Conservation (phyloP, 441 rosid species). For the Omphalea diandra region DNA sequence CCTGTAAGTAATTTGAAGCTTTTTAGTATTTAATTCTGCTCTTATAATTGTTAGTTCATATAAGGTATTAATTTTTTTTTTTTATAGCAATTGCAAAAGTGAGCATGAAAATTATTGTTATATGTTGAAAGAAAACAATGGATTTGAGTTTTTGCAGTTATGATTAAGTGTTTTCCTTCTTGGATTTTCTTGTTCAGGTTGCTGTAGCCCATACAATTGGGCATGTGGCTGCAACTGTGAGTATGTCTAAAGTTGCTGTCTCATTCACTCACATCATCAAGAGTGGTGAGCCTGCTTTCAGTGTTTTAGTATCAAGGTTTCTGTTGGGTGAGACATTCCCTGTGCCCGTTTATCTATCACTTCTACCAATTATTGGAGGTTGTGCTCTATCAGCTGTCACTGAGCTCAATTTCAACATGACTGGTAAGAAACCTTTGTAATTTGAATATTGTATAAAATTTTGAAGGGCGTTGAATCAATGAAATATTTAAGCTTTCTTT, state of each 20-base stretch:
- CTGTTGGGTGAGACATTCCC: slow-evolving; percentile 77
- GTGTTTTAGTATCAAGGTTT: slow-evolving; percentile 73
- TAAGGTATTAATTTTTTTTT: not conserved
- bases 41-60: too few relatives aligned
- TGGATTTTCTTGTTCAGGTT: slow-evolving; percentile 53
- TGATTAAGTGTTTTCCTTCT: slow-evolving; percentile 5
- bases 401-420: slow-evolving; percentile 90
- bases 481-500: not conserved
- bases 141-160: not conserved
- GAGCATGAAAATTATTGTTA: too few relatives aligned
- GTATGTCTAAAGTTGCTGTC: slow-evolving; percentile 97
- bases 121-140: too few relatives aligned
- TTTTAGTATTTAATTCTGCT: not conserved
- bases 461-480: not conserved
- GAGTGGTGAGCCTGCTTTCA: slow-evolving; percentile 94
- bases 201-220: slow-evolving; percentile 95
- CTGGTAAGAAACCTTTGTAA: slow-evolving; percentile 51
- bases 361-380: slow-evolving; percentile 86
- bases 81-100: not conserved
- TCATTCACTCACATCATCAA: slow-evolving; percentile 93
- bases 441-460: not conserved
- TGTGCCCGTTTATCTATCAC: slow-evolving; percentile 70
- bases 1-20: slow-evolving; percentile 43
- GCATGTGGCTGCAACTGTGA: slow-evolving; percentile 96
- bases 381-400: slow-evolving; percentile 89